Conservation (phyloP, 1,284 basidiomycete genomes). For the Cutaneotrichosporon sp. region DNA sequence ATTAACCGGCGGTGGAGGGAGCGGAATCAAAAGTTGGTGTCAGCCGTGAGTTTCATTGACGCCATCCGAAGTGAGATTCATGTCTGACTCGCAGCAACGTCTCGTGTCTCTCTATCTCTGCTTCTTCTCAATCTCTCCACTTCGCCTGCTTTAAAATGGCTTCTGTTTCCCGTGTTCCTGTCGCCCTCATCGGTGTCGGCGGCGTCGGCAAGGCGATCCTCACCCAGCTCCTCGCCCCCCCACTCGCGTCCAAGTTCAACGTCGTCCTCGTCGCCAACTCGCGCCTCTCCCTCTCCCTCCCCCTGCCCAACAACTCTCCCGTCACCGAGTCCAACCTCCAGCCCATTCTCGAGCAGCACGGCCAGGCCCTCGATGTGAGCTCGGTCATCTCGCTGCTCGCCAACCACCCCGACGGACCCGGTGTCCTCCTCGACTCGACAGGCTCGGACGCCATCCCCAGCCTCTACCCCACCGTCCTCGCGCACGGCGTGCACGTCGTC, state of each 20-base stretch:
- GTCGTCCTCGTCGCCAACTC: constrained; percentile 76
- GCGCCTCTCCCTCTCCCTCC: constrained; percentile 59
- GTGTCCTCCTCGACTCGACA: constrained; percentile 90
- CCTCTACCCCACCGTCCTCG: constrained; percentile 76
- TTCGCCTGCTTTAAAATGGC: constrained; percentile 5
- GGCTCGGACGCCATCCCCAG: constrained; percentile 77
- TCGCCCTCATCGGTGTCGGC: constrained; percentile 79
- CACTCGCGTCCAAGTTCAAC: constrained; percentile 52
- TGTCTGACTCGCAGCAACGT: no score
- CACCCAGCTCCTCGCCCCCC: constrained; percentile 59
- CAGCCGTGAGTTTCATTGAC: no score
- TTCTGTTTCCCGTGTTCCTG: constrained; percentile 40
- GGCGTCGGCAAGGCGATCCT: constrained; percentile 83
- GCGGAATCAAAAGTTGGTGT: neutral
- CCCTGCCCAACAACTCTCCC: constrained; percentile 43
- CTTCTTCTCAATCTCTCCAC: neutral
- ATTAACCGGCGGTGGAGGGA: neutral
- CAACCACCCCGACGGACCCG: constrained; percentile 53
- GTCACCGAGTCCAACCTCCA: constrained; percentile 49
- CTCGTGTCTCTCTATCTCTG: neutral
- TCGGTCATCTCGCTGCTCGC: constrained; percentile 48
- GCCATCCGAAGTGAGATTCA: no score
- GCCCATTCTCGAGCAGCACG: constrained; percentile 44
- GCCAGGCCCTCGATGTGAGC: constrained; percentile 48
- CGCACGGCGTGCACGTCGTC: constrained; percentile 75